Percentiles rank a stretch among this genome's conserved stretches.
phyloP scores from a whole-genome alignment of 1,139 yeast species.

The Suhomyces bokatorum region DNA sequence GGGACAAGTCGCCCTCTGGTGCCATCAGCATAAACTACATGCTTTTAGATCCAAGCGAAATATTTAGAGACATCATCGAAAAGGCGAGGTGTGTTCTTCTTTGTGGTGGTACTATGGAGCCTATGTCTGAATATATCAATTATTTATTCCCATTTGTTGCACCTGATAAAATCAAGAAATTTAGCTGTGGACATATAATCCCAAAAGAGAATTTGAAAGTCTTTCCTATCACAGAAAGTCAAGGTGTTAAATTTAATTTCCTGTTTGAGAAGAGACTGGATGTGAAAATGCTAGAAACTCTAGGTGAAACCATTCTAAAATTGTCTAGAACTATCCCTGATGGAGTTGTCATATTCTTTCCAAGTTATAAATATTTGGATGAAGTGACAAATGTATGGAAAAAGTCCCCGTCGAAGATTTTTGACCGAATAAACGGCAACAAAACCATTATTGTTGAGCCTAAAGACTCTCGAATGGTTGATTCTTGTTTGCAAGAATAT shows the following conservation, averaged over 20 bases:
- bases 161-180: conserved; percentile 45
- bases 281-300: conserved; percentile 41
- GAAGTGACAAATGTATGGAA: conserved; percentile 57
- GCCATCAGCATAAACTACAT: conserved; percentile 58
- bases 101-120: conserved; percentile 98
- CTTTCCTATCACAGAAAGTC: conserved; percentile 43
- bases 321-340: conserved; percentile 55
- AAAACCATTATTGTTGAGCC: conserved; percentile 64
- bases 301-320: conserved; percentile 53
- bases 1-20: conserved; percentile 40
- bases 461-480: conserved; percentile 41
- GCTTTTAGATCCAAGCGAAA: conserved; percentile 76
- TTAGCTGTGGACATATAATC: conserved; percentile 83
- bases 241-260: conserved; percentile 52
- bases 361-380: conserved; percentile 75
- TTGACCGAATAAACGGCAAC: conserved; percentile 28
- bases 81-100: conserved; percentile 70
- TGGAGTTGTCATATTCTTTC: conserved; percentile 82
- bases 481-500: conserved; percentile 52
- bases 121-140: conserved; percentile 66
- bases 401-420: conserved; percentile 23
- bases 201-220: conserved; percentile 70
- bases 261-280: conserved; percentile 65
- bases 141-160: conserved; percentile 63
- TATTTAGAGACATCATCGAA: conserved; percentile 65